A percentile compares a stretch with the other conserved stretches of the same genome.
Evolutionary conservation across 2,329 filamentous ascomycete species (phyloP).

Genomic region (Lojkania enalia): DNA sequence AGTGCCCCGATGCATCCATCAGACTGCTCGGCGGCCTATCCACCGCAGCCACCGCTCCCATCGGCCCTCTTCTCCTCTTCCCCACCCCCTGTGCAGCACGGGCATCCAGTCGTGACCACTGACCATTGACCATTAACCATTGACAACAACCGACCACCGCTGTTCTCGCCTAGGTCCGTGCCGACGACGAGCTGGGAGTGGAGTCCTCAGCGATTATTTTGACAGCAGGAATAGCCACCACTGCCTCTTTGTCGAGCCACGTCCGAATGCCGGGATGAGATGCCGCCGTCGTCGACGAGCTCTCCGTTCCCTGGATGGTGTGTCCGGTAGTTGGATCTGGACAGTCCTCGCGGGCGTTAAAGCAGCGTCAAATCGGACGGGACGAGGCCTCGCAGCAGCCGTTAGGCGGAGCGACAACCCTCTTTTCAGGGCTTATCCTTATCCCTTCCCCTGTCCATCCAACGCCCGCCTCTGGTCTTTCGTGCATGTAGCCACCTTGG

Average conservation of each 20-base stretch:
- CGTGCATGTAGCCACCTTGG: slow-evolving; percentile 38
- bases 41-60: slow-evolving; percentile 26
- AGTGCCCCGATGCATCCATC: slow-evolving; percentile 26
- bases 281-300: too few relatives aligned
- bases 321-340: not conserved
- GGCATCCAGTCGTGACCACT: slow-evolving; percentile 8
- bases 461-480: slow-evolving; percentile 33
- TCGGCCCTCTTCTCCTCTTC: slow-evolving; percentile 32
- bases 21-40: slow-evolving; percentile 35
- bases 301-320: slow-evolving; percentile 2
- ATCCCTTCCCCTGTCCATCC: slow-evolving; percentile 30
- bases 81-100: slow-evolving; percentile 34
- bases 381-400: slow-evolving; percentile 29
- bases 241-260: too few relatives aligned
- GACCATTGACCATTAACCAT: too few relatives aligned
- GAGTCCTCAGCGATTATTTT: too few relatives aligned
- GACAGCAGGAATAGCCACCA: too few relatives aligned
- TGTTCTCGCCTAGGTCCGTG: too few relatives aligned
- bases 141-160: too few relatives aligned
- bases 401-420: slow-evolving; percentile 26
- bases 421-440: slow-evolving; percentile 20
- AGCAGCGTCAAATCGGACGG: slow-evolving; percentile 33
- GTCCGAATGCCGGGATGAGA: too few relatives aligned
- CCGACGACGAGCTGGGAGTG: too few relatives aligned
- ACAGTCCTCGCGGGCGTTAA: slow-evolving; percentile 14